Conservation (phyloP, 2,329 filamentous ascomycete genomes). For the Cercospora janseana region DNA sequence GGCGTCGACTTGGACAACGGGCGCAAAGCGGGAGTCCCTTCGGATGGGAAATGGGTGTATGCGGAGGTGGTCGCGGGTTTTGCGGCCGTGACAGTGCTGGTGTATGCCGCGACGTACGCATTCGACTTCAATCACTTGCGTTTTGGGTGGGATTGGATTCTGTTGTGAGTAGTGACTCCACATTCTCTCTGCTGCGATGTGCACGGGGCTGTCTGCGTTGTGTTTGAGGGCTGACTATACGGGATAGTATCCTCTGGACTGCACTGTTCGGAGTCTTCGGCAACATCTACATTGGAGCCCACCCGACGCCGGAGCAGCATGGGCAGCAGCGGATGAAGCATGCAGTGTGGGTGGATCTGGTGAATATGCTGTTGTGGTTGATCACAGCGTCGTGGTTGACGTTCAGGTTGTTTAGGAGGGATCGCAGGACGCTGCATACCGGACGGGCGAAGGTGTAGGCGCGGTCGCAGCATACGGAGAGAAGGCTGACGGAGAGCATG, state of each 20-base stretch:
- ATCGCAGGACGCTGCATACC: slow-evolving; percentile 39
- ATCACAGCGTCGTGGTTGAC: slow-evolving; percentile 57
- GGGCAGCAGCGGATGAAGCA: slow-evolving; percentile 76
- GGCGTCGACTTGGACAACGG: slow-evolving; percentile 64
- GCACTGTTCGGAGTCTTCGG: slow-evolving; percentile 82
- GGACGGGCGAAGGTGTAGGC: slow-evolving; percentile 37
- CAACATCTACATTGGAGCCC: slow-evolving; percentile 70
- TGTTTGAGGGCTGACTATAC: background rate
- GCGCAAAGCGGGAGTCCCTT: slow-evolving; percentile 49
- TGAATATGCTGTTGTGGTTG: slow-evolving; percentile 74
- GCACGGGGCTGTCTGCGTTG: too few species aligned
- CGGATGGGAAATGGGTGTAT: slow-evolving; percentile 74
- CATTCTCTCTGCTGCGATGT: background rate
- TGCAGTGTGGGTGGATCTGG: slow-evolving; percentile 79
- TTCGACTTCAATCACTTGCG: slow-evolving; percentile 45
- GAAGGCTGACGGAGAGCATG: background rate
- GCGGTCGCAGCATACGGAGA: background rate
- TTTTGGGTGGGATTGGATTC: slow-evolving; percentile 67
- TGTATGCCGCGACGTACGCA: slow-evolving; percentile 66
- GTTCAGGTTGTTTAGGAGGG: slow-evolving; percentile 60
- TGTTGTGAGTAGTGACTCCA: slow-evolving; percentile 53
- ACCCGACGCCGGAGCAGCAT: slow-evolving; percentile 52
- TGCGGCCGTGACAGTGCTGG: slow-evolving; percentile 57
- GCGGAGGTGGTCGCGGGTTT: slow-evolving; percentile 69
- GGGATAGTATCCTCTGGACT: slow-evolving; percentile 65